Evolutionary conservation across 371 early-diverging fungal genomes (phyloP).

Genomic region (Mortierella sp.): DNA sequence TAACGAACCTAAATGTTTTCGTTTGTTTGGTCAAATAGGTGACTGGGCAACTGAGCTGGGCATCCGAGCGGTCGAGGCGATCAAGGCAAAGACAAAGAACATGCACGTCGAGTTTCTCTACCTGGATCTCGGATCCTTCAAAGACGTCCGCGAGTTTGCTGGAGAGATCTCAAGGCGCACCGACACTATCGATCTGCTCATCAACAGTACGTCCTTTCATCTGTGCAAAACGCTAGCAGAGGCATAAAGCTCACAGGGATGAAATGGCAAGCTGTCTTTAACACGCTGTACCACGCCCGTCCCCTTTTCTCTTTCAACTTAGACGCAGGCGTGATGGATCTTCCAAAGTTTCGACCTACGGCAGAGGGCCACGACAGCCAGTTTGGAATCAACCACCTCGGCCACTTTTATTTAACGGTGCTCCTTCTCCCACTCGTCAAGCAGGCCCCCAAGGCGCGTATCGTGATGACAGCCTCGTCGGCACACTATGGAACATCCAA

Average conservation of each 20-base stretch:
- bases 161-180: slow-evolving; percentile 26
- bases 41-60: slow-evolving; percentile 50
- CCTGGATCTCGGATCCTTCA: slow-evolving; percentile 52
- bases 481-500: slow-evolving; percentile 48
- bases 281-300: background rate
- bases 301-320: background rate
- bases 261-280: background rate
- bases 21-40: slow-evolving; percentile 16
- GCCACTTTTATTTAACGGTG: slow-evolving; percentile 46
- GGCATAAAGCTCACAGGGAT: background rate
- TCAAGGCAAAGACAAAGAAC: slow-evolving; percentile 48
- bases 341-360: slow-evolving; percentile 48
- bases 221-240: background rate
- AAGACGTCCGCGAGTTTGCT: slow-evolving; percentile 35
- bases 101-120: slow-evolving; percentile 47
- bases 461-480: slow-evolving; percentile 53
- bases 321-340: slow-evolving; percentile 55
- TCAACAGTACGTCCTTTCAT: slow-evolving; percentile 39
- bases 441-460: slow-evolving; percentile 46
- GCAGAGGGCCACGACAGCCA: slow-evolving; percentile 52
- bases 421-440: slow-evolving; percentile 45
- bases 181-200: slow-evolving; percentile 33
- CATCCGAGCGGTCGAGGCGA: slow-evolving; percentile 41
- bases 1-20: background rate
- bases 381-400: slow-evolving; percentile 54